Evolutionary conservation across 371 early-diverging fungal species (phyloP).

Genomic region (Globomyces sp.): DNA sequence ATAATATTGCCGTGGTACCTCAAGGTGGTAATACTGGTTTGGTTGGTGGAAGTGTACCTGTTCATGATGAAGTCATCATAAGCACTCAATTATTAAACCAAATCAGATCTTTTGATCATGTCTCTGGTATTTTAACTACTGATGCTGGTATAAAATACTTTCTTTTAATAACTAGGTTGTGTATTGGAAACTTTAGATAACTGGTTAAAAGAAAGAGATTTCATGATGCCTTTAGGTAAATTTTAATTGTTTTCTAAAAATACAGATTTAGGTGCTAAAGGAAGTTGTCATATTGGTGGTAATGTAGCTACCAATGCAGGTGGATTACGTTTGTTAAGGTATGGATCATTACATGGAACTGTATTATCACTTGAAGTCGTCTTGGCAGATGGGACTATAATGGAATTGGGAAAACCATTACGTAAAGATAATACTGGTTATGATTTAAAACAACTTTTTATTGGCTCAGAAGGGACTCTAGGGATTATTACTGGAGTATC

Average conservation of each 20-base stretch:
- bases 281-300: slow-evolving; percentile 90
- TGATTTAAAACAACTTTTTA: slow-evolving; percentile 92
- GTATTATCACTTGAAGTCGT: slow-evolving; percentile 73
- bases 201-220: slow-evolving; percentile 71
- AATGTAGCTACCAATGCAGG: slow-evolving; percentile 97
- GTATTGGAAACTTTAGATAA: slow-evolving; percentile 81
- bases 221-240: slow-evolving; percentile 77
- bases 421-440: slow-evolving; percentile 68
- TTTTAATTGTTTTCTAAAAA: background rate
- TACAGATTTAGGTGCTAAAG: slow-evolving; percentile 89
- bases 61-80: slow-evolving; percentile 91
- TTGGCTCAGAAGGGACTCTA: slow-evolving; percentile 94
- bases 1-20: slow-evolving; percentile 87
- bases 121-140: slow-evolving; percentile 79
- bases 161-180: slow-evolving; percentile 31
- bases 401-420: slow-evolving; percentile 83
- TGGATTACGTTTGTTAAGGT: slow-evolving; percentile 85
- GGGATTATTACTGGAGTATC: slow-evolving; percentile 90
- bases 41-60: slow-evolving; percentile 86
- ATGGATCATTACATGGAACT: slow-evolving; percentile 88
- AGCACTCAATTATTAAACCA: slow-evolving; percentile 70
- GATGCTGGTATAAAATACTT: slow-evolving; percentile 53
- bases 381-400: slow-evolving; percentile 82
- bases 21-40: slow-evolving; percentile 97
- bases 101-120: slow-evolving; percentile 73